Percentiles rank a stretch among this genome's conserved stretches.
Evolutionary conservation across 352 stramenopile genomes (phyloP).

Genomic region (Discostella stelligera): DNA sequence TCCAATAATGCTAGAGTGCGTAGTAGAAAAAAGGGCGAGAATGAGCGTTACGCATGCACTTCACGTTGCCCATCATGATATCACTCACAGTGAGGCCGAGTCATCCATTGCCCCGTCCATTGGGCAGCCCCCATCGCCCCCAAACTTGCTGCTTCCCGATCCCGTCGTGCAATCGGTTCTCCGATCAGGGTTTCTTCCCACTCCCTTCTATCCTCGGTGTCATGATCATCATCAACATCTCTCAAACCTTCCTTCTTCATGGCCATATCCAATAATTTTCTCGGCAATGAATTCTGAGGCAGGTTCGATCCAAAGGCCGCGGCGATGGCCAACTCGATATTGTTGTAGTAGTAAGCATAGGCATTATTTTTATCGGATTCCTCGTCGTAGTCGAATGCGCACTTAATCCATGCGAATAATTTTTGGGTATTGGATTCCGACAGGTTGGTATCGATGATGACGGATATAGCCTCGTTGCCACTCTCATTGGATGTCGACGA

Average conservation of each 20-base stretch:
- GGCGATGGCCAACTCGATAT: conserved; percentile 73
- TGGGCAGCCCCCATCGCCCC: conserved; percentile 74
- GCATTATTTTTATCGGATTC: conserved; percentile 21
- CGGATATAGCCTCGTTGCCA: conserved; percentile 19
- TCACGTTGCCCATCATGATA: too few species aligned
- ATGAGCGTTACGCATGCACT: too few species aligned
- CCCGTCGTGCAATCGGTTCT: conserved; percentile 46
- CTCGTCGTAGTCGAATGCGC: conserved; percentile 53
- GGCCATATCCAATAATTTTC: conserved; percentile 55
- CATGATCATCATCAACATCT: not conserved
- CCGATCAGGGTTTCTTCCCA: conserved; percentile 60
- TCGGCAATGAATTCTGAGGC: conserved; percentile 43
- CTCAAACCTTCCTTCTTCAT: conserved; percentile 45
- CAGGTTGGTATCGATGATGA: conserved; percentile 44
- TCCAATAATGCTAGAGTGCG: conserved; percentile 63
- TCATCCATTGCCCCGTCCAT: conserved; percentile 69
- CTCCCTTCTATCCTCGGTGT: conserved; percentile 6
- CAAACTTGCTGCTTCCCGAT: conserved; percentile 61
- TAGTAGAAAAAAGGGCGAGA: too few species aligned
- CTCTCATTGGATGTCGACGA: not conserved
- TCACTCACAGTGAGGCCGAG: conserved; percentile 62
- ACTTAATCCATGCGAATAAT: conserved; percentile 70
- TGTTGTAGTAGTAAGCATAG: conserved; percentile 60
- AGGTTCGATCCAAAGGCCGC: conserved; percentile 67
- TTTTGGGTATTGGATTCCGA: conserved; percentile 54